Base-by-base conservation (phyloP, 1,284 basidiomycete species). In the Cryptococcus sp. region DNA sequence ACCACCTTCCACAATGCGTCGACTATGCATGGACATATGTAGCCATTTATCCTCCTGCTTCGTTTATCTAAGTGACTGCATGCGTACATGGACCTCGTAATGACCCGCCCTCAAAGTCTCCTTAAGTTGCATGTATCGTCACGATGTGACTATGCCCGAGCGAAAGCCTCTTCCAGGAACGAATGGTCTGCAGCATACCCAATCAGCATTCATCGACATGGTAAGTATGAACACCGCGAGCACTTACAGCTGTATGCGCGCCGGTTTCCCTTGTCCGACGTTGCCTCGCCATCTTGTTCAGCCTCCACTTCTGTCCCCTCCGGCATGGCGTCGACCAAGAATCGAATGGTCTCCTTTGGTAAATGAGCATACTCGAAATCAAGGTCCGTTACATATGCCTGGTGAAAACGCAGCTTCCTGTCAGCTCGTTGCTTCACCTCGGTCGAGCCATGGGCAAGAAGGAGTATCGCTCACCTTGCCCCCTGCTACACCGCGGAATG, bases 331-430 rank as follows among this genome's bases (percentile, higher is more conserved):
- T 71, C 67, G n/a, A 62, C 84, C 63, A 99, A 82, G 77, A 94
- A 98, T 45, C 90, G 87, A 56, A 95, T 87, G 0, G 90, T 86
- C 58, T 84, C 82, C 17, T 83, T 81, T 1, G 94, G 89, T 11
- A 99, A 82, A 57, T 89, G 85, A n/a, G 93, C 92, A 57, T 93
- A 81, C 57, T 88, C 85, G 71, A 99, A 83, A 75, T 99, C 95
- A 41, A 96, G 81, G 76, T 98, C 94, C 3, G 94, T 97, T 17
- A 98, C 88, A 66, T 89, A 94, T 46, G 90, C 88, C 92, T 94
- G 43, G 3, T 13, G 30, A 35, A 35, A 13, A 13, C 30, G 30
- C 30, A 35, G 30, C 8, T 35, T 35, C 13, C 30, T 13, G 30
- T 35, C 8, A 35, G 30, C 30, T 35, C 13, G 13, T 35, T 35